phyloP scores from a whole-genome alignment of 2,329 filamentous ascomycete genomes.

The Epichloe hybrida region DNA sequence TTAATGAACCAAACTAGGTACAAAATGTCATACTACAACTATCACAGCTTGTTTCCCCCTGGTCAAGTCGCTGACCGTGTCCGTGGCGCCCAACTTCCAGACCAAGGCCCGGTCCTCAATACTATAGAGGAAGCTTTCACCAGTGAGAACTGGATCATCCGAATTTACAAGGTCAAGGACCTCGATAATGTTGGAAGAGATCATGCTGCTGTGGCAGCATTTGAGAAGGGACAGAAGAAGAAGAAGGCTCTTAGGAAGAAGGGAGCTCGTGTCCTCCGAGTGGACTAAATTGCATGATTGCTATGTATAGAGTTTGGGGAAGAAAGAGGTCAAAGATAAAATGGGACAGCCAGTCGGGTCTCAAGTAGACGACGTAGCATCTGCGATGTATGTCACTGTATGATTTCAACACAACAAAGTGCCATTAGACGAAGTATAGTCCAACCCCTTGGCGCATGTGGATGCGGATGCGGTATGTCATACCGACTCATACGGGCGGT shows the following conservation, averaged over 20 bases:
- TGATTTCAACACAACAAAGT: constrained; percentile 12
- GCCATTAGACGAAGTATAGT: not conserved
- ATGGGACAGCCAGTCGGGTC: not conserved
- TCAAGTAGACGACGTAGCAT: constrained; percentile 5
- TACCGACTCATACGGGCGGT: not conserved
- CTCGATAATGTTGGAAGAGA: constrained; percentile 91
- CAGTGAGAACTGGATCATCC: constrained; percentile 99
- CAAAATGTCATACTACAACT: constrained; percentile 99
- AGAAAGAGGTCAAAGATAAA: constrained; percentile 11
- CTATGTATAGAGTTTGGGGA: constrained; percentile 3
- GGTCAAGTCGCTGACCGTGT: constrained; percentile 88
- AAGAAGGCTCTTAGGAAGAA: constrained; percentile 62
- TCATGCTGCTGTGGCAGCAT: constrained; percentile 54
- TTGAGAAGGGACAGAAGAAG: constrained; percentile 64
- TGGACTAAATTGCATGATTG: constrained; percentile 41
- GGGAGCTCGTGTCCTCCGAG: constrained; percentile 56
- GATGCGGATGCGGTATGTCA: too few relatives aligned
- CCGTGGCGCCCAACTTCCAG: constrained; percentile 66
- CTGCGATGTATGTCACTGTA: constrained; percentile 26
- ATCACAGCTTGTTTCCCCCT: constrained; percentile 75
- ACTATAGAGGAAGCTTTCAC: constrained; percentile 95
- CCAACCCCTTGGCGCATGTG: not conserved
- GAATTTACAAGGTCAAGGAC: constrained; percentile 99
- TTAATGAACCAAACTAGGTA: constrained; percentile 50
- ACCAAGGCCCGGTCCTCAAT: constrained; percentile 70